Evolutionary conservation across 495 filamentous ascomycete species (phyloP), one percentile per base, ranked within the genome.

Genomic region (Pyrenula massariospora): DNA sequence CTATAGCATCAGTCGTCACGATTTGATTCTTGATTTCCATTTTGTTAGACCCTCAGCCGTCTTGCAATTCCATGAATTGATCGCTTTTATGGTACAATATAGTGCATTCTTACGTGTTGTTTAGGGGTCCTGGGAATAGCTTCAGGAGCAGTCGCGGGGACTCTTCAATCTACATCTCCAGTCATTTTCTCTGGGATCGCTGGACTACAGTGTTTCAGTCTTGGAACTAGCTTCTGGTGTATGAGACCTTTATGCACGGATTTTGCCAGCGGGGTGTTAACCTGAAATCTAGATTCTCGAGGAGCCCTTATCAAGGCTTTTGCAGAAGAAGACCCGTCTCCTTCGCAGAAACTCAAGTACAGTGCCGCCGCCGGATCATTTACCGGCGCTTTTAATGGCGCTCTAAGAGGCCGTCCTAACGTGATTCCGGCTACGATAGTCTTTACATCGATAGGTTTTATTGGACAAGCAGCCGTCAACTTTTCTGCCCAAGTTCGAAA

Each of bases 161-260:
- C 89, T 24, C 61, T 90, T 25, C 76, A 82, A 62, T 85, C 83
- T 22, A 78, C 72, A 2, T 83, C 85, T 47, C 76, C 83, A 11
- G 68, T 78, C 10, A 68, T 95, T 3, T 93, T 91, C 70, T 83
- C 89, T 3, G 50, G 84, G 36, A 79, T 83, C 55, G 81, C 84
- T 24, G 85, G 87, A 36, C 72, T 87, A 48, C 90, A 95, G 70
- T 95, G 86, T 79, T 87, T 86, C 70, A 71, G 76, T 47, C 78
- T 94, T 50, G 89, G 89, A 24, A 80, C 77, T 50, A 84, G 82
- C 19, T 98, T 85, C 67, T 88, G 80, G 75, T 86, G 88, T 94
- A 70, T 62, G 71, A 70, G 22, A 36, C 25, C 3, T n/a, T n/a
- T n/a, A n/a, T n/a, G n/a, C n/a, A n/a, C n/a, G 10, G 25, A 25